Evolutionary conservation across 2,329 filamentous ascomycete species (phyloP).

Genomic region (Decorospora gaudefroyi): DNA sequence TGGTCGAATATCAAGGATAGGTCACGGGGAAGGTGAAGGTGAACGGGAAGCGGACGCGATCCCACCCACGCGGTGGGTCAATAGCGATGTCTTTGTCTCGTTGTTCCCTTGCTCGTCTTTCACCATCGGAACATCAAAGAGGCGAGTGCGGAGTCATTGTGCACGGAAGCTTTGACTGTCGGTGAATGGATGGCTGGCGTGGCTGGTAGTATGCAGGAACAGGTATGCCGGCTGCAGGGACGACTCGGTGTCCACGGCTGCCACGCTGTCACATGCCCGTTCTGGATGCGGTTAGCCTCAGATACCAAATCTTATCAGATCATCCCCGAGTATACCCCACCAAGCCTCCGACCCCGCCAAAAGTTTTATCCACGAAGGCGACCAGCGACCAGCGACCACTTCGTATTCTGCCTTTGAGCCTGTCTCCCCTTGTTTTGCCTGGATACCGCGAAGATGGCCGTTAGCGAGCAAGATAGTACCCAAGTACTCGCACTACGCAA

Average conservation of each 20-base stretch:
- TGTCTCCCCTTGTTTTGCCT: no score
- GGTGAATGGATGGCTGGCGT: constrained; percentile 7
- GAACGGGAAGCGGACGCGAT: constrained; percentile 19
- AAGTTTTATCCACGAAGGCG: no score
- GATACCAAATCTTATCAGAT: constrained; percentile 38
- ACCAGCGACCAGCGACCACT: no score
- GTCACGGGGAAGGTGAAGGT: no score
- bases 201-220: no score
- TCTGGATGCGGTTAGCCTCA: background rate
- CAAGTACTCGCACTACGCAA: constrained; percentile 70
- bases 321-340: constrained; percentile 24
- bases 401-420: no score
- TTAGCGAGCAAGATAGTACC: constrained; percentile 36
- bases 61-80: constrained; percentile 10
- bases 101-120: constrained; percentile 11
- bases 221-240: constrained; percentile 12
- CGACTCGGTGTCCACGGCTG: constrained; percentile 10
- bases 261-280: constrained; percentile 14
- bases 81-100: constrained; percentile 18
- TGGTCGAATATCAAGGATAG: no score
- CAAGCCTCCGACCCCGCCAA: constrained; percentile 29
- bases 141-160: constrained; percentile 26
- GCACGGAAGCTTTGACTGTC: constrained; percentile 12
- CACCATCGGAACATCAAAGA: constrained; percentile 12
- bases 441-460: constrained; percentile 42